Conservation (phyloP, 2,329 filamentous ascomycete species). For the Neopestalotiopsis sp. region DNA sequence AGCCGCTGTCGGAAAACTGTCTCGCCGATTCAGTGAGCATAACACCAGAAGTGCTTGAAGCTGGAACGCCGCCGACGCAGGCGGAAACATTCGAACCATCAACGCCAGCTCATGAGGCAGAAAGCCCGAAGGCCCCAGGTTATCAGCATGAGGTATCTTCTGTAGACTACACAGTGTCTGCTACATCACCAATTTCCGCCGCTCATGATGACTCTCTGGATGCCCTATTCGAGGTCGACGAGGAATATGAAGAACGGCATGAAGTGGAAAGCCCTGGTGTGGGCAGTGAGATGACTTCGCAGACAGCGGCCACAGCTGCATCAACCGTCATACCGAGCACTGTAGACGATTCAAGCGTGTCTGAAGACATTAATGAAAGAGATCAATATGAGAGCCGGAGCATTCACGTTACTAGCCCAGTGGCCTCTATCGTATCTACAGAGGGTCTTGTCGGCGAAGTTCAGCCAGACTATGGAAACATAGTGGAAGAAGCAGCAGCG, state of each 20-base stretch:
- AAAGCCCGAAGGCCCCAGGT: neutral
- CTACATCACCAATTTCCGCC: neutral
- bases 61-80: neutral
- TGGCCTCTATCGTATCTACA: too few relatives aligned
- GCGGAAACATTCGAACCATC: neutral
- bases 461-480: too few relatives aligned
- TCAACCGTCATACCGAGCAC: neutral
- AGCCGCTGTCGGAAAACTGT: neutral
- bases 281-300: neutral
- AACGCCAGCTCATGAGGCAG: neutral
- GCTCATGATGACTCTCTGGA: neutral
- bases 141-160: neutral
- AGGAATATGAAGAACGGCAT: neutral
- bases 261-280: neutral
- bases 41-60: neutral
- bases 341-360: neutral
- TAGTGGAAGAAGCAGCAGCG: neutral
- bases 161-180: neutral
- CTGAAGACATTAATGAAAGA: too few relatives aligned
- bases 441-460: too few relatives aligned
- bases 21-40: too few relatives aligned
- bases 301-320: neutral
- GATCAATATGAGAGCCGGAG: too few relatives aligned
- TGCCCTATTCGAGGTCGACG: neutral
- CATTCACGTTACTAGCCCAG: too few relatives aligned